phyloP scores from a whole-genome alignment of 1,284 basidiomycete genomes.

The Entoloma clypeatum region DNA sequence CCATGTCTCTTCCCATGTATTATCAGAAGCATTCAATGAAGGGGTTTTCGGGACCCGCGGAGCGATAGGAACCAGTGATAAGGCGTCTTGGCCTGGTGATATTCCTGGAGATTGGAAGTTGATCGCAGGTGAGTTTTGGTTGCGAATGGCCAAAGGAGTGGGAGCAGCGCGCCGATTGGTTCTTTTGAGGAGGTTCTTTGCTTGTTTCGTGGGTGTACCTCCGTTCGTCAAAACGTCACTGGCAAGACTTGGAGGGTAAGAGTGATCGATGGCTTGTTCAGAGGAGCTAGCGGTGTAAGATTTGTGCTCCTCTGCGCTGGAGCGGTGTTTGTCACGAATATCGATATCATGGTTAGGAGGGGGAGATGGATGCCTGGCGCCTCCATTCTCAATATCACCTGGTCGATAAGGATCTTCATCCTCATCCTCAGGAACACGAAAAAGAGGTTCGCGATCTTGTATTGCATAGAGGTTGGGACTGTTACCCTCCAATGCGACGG shows the following conservation, averaged over 20 bases:
- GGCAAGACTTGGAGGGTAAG: slow-evolving; percentile 57
- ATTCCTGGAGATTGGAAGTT: slow-evolving; percentile 30
- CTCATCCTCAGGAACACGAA: slow-evolving; percentile 49
- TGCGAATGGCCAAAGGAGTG: slow-evolving; percentile 37
- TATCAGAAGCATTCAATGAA: slow-evolving; percentile 14
- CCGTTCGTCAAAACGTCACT: slow-evolving; percentile 34
- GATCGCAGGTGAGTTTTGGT: slow-evolving; percentile 29
- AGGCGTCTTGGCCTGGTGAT: slow-evolving; percentile 6
- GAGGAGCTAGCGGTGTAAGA: slow-evolving; percentile 28
- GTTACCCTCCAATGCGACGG: slow-evolving; percentile 38
- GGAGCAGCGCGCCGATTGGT: slow-evolving; percentile 40
- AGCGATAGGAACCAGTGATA: slow-evolving; percentile 10
- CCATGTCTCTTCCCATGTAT: slow-evolving; percentile 50
- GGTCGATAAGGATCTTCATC: slow-evolving; percentile 31
- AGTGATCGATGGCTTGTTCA: slow-evolving; percentile 39
- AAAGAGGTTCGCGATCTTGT: slow-evolving; percentile 58
- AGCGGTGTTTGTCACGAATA: no score
- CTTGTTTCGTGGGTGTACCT: slow-evolving; percentile 28
- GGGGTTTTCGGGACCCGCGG: slow-evolving; percentile 16
- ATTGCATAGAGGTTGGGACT: slow-evolving; percentile 31
- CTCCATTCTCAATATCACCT: slow-evolving; percentile 46
- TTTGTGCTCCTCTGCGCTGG: slow-evolving; percentile 33
- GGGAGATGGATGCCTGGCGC: slow-evolving; percentile 32
- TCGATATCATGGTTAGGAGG: slow-evolving; percentile 25
- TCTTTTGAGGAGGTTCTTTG: slow-evolving; percentile 36